Evolutionary conservation across 1,284 basidiomycete species (phyloP).

Genomic region (Phellopilus nigrolimitatus): DNA sequence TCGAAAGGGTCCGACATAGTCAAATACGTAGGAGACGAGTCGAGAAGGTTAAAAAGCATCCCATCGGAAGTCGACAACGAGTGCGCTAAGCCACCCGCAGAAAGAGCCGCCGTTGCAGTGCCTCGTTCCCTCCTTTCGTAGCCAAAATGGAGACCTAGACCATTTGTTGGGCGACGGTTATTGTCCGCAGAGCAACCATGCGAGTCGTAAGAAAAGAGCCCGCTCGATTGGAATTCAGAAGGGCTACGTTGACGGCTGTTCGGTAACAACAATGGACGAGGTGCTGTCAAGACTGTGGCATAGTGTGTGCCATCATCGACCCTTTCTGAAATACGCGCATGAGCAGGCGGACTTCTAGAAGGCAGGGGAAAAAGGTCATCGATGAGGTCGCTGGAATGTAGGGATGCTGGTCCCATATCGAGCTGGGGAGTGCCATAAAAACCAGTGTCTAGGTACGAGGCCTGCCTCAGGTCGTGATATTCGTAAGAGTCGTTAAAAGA

Average conservation of each 20-base stretch:
- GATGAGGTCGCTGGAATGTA: conserved; percentile 5
- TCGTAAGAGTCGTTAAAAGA: conserved; percentile 3
- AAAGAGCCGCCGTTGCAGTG: background rate
- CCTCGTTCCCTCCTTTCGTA: background rate
- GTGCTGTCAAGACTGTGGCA: conserved; percentile 1
- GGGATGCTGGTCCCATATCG: background rate
- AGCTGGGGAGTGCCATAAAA: conserved; percentile 19
- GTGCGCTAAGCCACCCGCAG: background rate
- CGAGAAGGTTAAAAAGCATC: background rate
- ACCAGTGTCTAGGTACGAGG: conserved; percentile 10
- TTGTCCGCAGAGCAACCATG: background rate
- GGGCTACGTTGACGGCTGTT: conserved; percentile 3
- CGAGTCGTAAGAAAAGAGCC: background rate
- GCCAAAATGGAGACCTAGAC: conserved; percentile 4
- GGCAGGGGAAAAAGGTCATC: conserved; percentile 1
- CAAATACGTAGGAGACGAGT: background rate
- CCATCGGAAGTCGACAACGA: background rate
- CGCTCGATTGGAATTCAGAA: conserved; percentile 7
- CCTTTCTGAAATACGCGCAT: background rate
- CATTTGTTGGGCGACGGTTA: background rate
- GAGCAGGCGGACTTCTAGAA: background rate
- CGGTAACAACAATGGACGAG: conserved; percentile 7
- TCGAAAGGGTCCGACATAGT: background rate
- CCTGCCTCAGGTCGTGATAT: background rate
- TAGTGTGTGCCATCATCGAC: background rate